These are phyloP conservation scores for Aurinia saxatilis DNA, from an alignment of 345 rosid species.

Conservation along the genomic window DNA sequence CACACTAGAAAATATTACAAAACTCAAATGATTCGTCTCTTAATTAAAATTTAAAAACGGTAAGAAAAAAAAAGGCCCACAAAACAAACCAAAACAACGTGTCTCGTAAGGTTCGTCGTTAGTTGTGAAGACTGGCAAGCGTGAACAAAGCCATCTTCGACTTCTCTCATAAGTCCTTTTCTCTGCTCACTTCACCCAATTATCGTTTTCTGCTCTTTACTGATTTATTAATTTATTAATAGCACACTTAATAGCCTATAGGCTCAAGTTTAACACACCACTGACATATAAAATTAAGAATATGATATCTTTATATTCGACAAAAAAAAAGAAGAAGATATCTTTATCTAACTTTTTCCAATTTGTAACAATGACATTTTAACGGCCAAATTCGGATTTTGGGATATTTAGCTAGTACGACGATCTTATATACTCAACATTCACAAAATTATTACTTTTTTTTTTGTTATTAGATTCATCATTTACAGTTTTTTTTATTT, in stretches of 20 bases:
- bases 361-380: neutral
- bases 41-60: neutral
- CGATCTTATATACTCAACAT: no score
- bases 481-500: neutral
- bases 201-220: neutral
- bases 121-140: slow-evolving; percentile 18
- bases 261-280: neutral
- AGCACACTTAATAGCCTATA: neutral
- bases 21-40: neutral
- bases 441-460: neutral
- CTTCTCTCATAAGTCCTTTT: neutral
- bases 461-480: neutral
- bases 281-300: neutral
- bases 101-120: slow-evolving; percentile 8
- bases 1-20: neutral
- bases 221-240: neutral
- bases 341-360: no score
- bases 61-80: neutral
- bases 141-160: slow-evolving; percentile 18
- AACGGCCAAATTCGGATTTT: neutral
- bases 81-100: slow-evolving; percentile 11
- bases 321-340: no score
- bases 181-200: neutral
- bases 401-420: no score
- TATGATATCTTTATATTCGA: no score